A percentile compares a stretch with the other conserved stretches of the same genome.
Evolutionary conservation across 306 rosid genomes (phyloP).

Genomic region (Prinsepia uniflora): DNA sequence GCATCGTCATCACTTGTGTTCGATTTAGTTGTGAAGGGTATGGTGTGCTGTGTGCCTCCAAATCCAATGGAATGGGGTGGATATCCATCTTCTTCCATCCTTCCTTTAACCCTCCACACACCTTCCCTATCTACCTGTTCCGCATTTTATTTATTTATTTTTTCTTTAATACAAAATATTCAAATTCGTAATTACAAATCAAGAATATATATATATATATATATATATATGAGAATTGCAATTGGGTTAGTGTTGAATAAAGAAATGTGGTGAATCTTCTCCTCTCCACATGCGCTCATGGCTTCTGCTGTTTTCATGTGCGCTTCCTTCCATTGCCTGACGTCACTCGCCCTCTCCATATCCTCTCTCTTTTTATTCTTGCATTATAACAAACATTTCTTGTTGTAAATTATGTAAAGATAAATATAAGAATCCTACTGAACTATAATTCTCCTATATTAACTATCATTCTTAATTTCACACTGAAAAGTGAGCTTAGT

Average conservation of each 20-base stretch:
- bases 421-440: too few relatives aligned
- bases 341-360: conserved; percentile 29
- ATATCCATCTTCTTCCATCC: conserved; percentile 43
- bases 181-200: too few relatives aligned
- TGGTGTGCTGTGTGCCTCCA: conserved; percentile 18
- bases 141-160: conserved; percentile 3
- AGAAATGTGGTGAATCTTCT: conserved; percentile 43
- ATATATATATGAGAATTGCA: conserved; percentile 8
- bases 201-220: conserved; percentile 8
- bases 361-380: not conserved
- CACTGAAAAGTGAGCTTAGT: too few relatives aligned
- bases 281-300: conserved; percentile 47
- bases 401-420: too few relatives aligned
- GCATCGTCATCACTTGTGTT: conserved; percentile 26
- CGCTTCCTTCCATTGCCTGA: conserved; percentile 40
- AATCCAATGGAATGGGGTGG: conserved; percentile 50
- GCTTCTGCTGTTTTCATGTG: conserved; percentile 59
- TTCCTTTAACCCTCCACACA: not conserved
- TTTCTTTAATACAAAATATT: conserved; percentile 1
- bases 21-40: conserved; percentile 42
- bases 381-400: too few relatives aligned
- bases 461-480: too few relatives aligned
- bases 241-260: conserved; percentile 1
- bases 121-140: not conserved
- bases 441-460: too few relatives aligned